phyloP scores from a whole-genome alignment of 495 filamentous ascomycete species.

The Tricharina praecox region DNA sequence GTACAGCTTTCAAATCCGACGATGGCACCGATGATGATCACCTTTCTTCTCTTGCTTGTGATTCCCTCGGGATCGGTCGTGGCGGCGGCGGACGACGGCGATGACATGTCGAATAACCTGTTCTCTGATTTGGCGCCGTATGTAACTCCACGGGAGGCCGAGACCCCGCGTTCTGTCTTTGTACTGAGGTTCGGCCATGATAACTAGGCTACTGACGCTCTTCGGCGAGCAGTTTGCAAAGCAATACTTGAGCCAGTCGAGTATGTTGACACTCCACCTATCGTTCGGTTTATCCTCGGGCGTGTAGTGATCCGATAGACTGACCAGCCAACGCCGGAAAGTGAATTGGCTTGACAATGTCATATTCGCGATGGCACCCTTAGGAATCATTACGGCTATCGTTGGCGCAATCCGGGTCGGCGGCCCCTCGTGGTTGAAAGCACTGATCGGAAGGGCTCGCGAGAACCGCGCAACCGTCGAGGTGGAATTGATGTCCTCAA shows the following conservation, averaged over 20 bases:
- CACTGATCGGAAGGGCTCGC: constrained; percentile 19
- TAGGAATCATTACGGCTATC: constrained; percentile 38
- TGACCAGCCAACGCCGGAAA: neutral
- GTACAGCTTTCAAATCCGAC: no score
- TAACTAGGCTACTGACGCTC: no score
- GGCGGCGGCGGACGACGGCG: constrained; percentile 6
- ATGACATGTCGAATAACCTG: constrained; percentile 11
- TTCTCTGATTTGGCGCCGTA: constrained; percentile 13
- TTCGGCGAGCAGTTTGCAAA: constrained; percentile 39
- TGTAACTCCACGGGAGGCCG: no score
- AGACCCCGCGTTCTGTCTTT: constrained; percentile 3
- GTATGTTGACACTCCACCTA: constrained; percentile 1
- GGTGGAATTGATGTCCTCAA: constrained; percentile 27
- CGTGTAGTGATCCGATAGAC: neutral
- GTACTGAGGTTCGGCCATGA: no score
- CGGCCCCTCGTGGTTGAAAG: constrained; percentile 15
- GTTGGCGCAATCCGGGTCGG: constrained; percentile 38
- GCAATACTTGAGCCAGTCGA: constrained; percentile 41
- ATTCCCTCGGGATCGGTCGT: no score
- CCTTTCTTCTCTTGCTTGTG: no score
- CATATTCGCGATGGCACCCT: constrained; percentile 36
- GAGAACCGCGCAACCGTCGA: constrained; percentile 23
- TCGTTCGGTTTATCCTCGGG: neutral
- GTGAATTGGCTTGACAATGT: constrained; percentile 34
- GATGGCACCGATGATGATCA: no score